A percentile compares a stretch with the other conserved stretches of the same genome.
Conservation (phyloP, 2,329 filamentous ascomycete genomes). For the Alternaria consortialis region DNA sequence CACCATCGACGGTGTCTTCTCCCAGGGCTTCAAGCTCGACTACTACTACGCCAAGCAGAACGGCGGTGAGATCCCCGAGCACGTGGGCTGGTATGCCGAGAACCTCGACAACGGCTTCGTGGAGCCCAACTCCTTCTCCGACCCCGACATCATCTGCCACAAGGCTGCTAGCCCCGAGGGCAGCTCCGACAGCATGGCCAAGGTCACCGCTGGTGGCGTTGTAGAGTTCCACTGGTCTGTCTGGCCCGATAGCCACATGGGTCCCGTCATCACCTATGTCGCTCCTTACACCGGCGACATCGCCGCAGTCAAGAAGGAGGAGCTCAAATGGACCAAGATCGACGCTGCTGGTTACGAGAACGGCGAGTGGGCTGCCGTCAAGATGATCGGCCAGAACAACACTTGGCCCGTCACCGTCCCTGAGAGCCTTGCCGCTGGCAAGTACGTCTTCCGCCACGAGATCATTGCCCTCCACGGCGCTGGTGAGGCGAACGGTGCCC, state of each 20-base stretch:
- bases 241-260: conserved; percentile 51
- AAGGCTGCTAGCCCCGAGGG: conserved; percentile 58
- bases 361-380: conserved; percentile 49
- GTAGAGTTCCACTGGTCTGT: conserved; percentile 64
- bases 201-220: conserved; percentile 68
- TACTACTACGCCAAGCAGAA: conserved; percentile 51
- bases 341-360: conserved; percentile 43
- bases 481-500: conserved; percentile 57
- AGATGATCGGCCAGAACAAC: conserved; percentile 58
- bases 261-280: conserved; percentile 52
- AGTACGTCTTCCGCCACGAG: conserved; percentile 67
- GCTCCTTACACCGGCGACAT: conserved; percentile 46
- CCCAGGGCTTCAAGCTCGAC: conserved; percentile 55
- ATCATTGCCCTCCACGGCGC: conserved; percentile 61
- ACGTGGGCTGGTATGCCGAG: conserved; percentile 56
- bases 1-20: conserved; percentile 58
- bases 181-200: conserved; percentile 54
- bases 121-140: conserved; percentile 37
- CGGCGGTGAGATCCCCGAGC: conserved; percentile 38
- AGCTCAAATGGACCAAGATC: conserved; percentile 53
- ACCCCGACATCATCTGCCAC: conserved; percentile 68
- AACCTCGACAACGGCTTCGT: conserved; percentile 51
- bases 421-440: conserved; percentile 54
- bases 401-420: conserved; percentile 60
- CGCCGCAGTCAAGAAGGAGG: conserved; percentile 45